Evolutionary conservation across 164 flowering plant genomes (phyloP).

Genomic region (Cinnamomum micranthum): DNA sequence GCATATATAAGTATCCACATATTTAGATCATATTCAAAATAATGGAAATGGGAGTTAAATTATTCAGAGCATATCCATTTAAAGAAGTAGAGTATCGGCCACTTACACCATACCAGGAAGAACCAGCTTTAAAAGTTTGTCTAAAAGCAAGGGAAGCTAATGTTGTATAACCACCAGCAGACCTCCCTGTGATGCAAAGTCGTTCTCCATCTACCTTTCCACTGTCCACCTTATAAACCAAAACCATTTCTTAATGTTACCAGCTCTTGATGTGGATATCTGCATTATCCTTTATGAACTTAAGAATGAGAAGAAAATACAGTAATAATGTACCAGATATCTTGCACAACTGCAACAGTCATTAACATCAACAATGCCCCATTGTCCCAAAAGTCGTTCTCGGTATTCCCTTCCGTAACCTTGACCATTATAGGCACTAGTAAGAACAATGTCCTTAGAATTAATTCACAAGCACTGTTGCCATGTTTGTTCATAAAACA

Average conservation of each 20-base stretch:
- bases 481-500: neutral
- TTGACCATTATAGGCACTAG: slow-evolving; percentile 26
- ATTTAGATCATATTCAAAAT: neutral
- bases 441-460: neutral
- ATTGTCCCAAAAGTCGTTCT: slow-evolving; percentile 68
- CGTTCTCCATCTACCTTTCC: slow-evolving; percentile 80
- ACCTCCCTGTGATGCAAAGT: slow-evolving; percentile 82
- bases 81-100: slow-evolving; percentile 4
- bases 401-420: slow-evolving; percentile 95
- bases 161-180: slow-evolving; percentile 98
- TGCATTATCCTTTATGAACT: neutral
- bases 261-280: neutral
- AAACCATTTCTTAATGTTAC: slow-evolving; percentile 6
- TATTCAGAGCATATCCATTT: neutral
- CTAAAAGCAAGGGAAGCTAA: slow-evolving; percentile 92
- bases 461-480: neutral
- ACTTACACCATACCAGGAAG: slow-evolving; percentile 96
- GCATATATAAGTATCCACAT: too few relatives aligned
- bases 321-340: slow-evolving; percentile 53
- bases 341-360: slow-evolving; percentile 97
- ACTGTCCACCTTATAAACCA: slow-evolving; percentile 55
- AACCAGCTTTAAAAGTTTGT: slow-evolving; percentile 85
- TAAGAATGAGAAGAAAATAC: neutral
- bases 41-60: neutral
- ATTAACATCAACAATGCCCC: slow-evolving; percentile 97